Evolutionary conservation across 768 basidiomycete species (phyloP).

Genomic region (Termitomyces sp.): DNA sequence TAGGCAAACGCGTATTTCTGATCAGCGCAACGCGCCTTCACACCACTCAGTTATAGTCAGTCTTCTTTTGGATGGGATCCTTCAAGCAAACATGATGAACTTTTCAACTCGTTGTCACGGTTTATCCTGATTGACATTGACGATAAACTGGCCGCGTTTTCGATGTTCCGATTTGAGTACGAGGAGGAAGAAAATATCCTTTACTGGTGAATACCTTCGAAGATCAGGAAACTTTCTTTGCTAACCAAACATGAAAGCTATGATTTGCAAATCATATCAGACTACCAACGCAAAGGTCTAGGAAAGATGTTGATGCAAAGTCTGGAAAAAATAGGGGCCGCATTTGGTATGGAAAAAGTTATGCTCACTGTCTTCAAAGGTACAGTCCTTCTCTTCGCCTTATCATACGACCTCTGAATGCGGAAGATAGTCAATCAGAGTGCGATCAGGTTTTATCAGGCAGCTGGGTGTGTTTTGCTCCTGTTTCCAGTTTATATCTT

Average conservation of each 20-base stretch:
- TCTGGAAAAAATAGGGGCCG: conserved; percentile 42
- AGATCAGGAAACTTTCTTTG: background rate
- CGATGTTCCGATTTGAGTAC: conserved; percentile 70
- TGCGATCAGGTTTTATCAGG: conserved; percentile 47
- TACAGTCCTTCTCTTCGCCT: conserved; percentile 20
- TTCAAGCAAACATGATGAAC: conserved; percentile 44
- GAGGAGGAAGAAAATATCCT: conserved; percentile 56
- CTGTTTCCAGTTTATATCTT: background rate
- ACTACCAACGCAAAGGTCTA: conserved; percentile 45
- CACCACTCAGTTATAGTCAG: conserved; percentile 34
- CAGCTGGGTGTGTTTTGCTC: conserved; percentile 40
- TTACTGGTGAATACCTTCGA: conserved; percentile 53
- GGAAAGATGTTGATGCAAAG: conserved; percentile 49
- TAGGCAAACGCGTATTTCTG: conserved; percentile 16
- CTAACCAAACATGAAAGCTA: conserved; percentile 41
- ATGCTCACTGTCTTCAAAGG: conserved; percentile 76
- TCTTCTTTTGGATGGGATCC: conserved; percentile 70
- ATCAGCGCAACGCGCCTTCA: background rate
- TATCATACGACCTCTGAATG: conserved; percentile 6
- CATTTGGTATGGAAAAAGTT: conserved; percentile 59
- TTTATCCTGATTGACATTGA: conserved; percentile 42
- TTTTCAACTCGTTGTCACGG: conserved; percentile 56
- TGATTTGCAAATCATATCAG: conserved; percentile 59
- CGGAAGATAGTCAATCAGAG: conserved; percentile 32
- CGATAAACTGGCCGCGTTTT: conserved; percentile 29